Base-by-base conservation (phyloP, 371 early-diverging fungal species). In the Dinochytrium kinnereticum region DNA sequence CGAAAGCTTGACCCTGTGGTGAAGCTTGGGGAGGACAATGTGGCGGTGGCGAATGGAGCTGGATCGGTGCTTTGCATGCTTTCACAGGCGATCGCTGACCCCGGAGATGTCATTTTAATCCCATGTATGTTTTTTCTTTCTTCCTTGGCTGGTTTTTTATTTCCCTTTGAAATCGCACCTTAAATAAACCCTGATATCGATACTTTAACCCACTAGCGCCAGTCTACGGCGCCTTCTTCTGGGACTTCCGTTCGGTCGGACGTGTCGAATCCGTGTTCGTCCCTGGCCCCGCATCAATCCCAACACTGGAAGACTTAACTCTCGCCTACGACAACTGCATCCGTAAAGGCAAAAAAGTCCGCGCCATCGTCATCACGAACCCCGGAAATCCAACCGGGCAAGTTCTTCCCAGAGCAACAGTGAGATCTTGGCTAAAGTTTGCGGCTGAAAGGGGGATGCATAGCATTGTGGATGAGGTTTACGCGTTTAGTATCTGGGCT, bases 381-480 rank as follows among this genome's bases (percentile, higher is more conserved):
- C 93, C 93, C 17, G 81, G 86, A 37, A 92, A 93, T 68, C 93
- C 93, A 0, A 64, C 67, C 38, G 68, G 76, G 66, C 37, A 82
- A 86, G 77, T 85, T 82, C 72, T 91, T 84, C 70, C 90, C 5
- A 82, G 72, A 5, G 76, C 82, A 21, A 80, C 87, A 26, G 49
- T 95, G 34, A 78, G 87, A n/a, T 76, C 75, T 1, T 81, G 90
- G 68, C 75, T 92, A 2, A 67, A 68, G 28, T 93, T 91, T 77
- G 91, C 91, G 1, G 82, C 85, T 36, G 76, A 74, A 40, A 87
- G 91, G 69, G 72, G 84, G n/a, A 65, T 95, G 13, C 93, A 91
- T 72, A 80, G 90, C n/a, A 76, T 93, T 5, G 83, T 87, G 72
- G 95, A 95, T 76, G 95, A 95, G 73, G 91, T 95, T 33, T 95